Evolutionary conservation across 2,329 filamentous ascomycete genomes (phyloP), one percentile per base, ranked within the genome.

Genomic region (Tolypocladium inflatum): DNA sequence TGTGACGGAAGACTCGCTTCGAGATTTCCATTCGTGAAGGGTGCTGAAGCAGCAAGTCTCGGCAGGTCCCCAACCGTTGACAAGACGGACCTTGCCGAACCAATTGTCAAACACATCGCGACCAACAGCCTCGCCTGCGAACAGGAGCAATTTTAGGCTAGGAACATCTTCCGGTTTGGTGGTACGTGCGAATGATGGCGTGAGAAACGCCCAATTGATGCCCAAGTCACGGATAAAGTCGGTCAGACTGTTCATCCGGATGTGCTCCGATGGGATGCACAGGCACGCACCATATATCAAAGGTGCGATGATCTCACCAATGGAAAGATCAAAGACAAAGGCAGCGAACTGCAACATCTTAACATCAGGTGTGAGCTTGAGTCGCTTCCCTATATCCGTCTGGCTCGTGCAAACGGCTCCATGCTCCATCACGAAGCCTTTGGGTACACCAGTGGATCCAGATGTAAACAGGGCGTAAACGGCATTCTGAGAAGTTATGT

Each of bases 301-400:
- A 8, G 57, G 39, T 13, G 21, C 37, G 48, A 62, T 55, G 10
- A 62, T 58, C 33, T 60, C 60, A 3, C 43, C 26, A 23, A 59
- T 54, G 17, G 55, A 53, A 15, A 56, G 30, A 26, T 62, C 60
- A 48, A 61, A 62, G 9, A 56, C 55, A 23, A 59, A 61, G 19
- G 57, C 39, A 19, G 59, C 59, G 33, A 60, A 61, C 23, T 60
- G 57, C 17, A 62, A 39, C 23, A 58, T 56, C 2, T 56, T 52
- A 11, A 33, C 23, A 2, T 50, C 50, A 9, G 53, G 21, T 3
- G 26, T 41, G 5, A 58, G 38, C 1, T 21, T n/a, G 3, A 56
- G 42, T 7, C 43, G 19, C 30, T n/a, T 23, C n/a, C 41, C 52
- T 9, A 58, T 43, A 23, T 52, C 53, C 7, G 23, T 35, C 26